Base-by-base conservation (phyloP, 129 eudicot genomes). In the Flaveria linearis region DNA sequence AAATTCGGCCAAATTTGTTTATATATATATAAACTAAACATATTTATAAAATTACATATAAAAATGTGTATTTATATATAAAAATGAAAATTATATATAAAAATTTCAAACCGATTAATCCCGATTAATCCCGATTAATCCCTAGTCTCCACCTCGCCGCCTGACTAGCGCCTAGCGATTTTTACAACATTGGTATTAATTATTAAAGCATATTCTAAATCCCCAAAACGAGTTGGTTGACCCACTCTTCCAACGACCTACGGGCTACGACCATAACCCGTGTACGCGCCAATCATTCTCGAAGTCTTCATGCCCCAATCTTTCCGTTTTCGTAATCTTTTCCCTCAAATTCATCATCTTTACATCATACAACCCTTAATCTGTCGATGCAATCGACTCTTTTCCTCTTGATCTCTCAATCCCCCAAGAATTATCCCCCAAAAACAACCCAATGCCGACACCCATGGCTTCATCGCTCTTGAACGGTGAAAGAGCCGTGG, bases 401-500 rank as follows among this genome's bases (percentile, higher is more conserved):
- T 26, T 51, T 53, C 14, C 8, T 20, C 53, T 67, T 11, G 12
- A 68, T 76, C 43, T 39, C 74, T 22, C 67, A 76, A 25, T 50
- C 50, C 61, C 11, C 20, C 10, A 63, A 63, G 4, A 28, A 63
- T 63, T 30, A 66, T 12, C 15, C 80, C n/a, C 73, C 53, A 33
- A 76, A 61, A 15, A 9, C 17, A 42, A 5, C 26, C 55, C 43
- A 30, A 30, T 72, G 50, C 12, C 78, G 46, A 47, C 65, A 45
- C 39, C 79, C 82, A 83, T 88, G 92, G 88, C 89, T 85, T 78
- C 82, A 57, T 84, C 86, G 86, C 72, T 88, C 78, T 82, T 93
- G 49, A 93, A 80, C 89, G 97, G 97, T 85, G 98, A 93, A 88
- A 85, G 98, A 79, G 90, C 88, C 75, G 98, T 93, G 80, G 98